Evolutionary conservation across 2,329 filamentous ascomycete genomes (phyloP).

Genomic region (Fusarium kyushuense): DNA sequence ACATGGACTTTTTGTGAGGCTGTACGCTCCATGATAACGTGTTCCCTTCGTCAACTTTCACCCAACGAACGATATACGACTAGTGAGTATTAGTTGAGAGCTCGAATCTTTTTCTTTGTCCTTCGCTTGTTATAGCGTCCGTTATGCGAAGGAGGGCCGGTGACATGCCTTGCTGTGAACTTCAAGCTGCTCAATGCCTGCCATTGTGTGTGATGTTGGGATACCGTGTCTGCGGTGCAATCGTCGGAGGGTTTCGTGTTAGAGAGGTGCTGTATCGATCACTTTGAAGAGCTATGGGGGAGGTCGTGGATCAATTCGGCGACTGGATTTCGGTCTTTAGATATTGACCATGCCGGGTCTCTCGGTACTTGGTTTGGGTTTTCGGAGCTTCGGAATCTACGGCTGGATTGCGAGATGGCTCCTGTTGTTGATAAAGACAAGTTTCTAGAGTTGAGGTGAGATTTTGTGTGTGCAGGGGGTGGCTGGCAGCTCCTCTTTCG

Average conservation of each 20-base stretch:
- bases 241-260: conserved; percentile 14
- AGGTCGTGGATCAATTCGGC: conserved; percentile 22
- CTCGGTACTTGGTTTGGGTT: conserved; percentile 29
- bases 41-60: conserved; percentile 88
- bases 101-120: neutral
- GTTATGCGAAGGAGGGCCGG: neutral
- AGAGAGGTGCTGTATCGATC: neutral
- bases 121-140: neutral
- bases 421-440: conserved; percentile 26
- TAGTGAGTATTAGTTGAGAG: conserved; percentile 56
- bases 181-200: conserved; percentile 95
- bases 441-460: conserved; percentile 27
- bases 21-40: conserved; percentile 98
- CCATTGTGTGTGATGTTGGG: conserved; percentile 68
- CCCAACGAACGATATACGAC: conserved; percentile 99
- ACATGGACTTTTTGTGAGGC: conserved; percentile 97
- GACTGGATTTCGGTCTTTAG: conserved; percentile 37
- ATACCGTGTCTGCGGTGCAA: conserved; percentile 8
- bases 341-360: conserved; percentile 40
- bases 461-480: conserved; percentile 29
- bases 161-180: conserved; percentile 90
- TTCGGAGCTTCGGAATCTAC: conserved; percentile 32
- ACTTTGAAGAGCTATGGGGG: conserved; percentile 16
- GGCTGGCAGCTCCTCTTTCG: conserved; percentile 26
- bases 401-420: conserved; percentile 19